phyloP scores from a whole-genome alignment of 306 rosid species.

The Glycine tomentella region DNA sequence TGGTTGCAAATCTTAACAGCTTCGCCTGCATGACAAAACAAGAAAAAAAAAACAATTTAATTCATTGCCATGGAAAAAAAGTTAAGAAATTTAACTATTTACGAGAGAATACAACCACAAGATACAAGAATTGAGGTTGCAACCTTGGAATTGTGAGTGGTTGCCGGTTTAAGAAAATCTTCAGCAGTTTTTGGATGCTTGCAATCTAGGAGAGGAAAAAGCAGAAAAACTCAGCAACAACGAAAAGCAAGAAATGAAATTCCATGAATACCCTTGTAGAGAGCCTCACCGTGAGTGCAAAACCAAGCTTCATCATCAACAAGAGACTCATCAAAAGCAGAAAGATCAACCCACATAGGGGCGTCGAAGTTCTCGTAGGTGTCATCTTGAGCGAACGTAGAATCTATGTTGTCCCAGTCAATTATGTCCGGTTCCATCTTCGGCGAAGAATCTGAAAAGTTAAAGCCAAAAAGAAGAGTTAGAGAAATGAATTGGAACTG shows the following conservation, averaged over 20 bases:
- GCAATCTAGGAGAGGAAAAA: conserved; percentile 49
- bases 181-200: conserved; percentile 54
- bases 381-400: conserved; percentile 52
- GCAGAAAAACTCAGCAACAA: background rate
- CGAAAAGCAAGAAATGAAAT: background rate
- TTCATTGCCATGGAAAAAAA: background rate
- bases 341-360: conserved; percentile 64
- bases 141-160: conserved; percentile 48
- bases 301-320: conserved; percentile 59
- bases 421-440: conserved; percentile 63
- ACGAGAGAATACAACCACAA: background rate
- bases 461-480: background rate
- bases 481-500: conserved; percentile 25
- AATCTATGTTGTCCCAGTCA: conserved; percentile 62
- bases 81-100: background rate
- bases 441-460: conserved; percentile 29
- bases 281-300: conserved; percentile 52
- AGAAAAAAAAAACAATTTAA: background rate
- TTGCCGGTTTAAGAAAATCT: conserved; percentile 49
- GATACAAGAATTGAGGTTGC: background rate
- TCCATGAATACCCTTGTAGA: background rate
- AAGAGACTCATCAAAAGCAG: conserved; percentile 43
- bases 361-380: conserved; percentile 55
- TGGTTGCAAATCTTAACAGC: conserved; percentile 49
- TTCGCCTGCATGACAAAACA: conserved; percentile 47